Evolutionary conservation across 352 stramenopile genomes (phyloP), one percentile per base, ranked within the genome.

Genomic region (Nothophytophthora sp.): DNA sequence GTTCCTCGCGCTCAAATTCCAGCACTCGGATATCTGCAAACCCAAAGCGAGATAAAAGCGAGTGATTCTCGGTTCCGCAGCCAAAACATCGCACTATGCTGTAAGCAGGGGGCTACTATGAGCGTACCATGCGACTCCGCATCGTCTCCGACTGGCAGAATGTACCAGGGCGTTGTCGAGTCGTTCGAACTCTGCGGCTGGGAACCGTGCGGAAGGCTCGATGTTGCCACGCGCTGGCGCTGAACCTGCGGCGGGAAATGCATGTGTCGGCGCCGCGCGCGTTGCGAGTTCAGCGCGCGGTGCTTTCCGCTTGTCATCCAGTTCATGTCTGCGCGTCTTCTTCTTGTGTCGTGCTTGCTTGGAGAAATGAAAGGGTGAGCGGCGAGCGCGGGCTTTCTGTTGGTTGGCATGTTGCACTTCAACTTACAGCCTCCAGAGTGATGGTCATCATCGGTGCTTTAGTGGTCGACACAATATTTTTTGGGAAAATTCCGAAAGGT

Each of bases 291-390:
- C 47, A 86, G 45, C 42, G 76, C 73, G 15, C 73, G 76, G 54
- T 88, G 73, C 25, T 50, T 46, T n/a, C 69, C 67, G 36, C 73
- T 83, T 36, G 76, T 84, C 76, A 84, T 88, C 76, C 76, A 88
- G 59, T 88, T 88, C 76, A 88, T 88, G 23, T 25, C 6, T 41
- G 6, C 11, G n/a, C 27, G 11, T 38, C 32, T 38, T 38, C 15
- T 29, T 39, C n/a, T n/a, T n/a, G n/a, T n/a, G n/a, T n/a, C n/a
- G n/a, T n/a, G n/a, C n/a, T n/a, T n/a, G n/a, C n/a, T n/a, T n/a
- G n/a, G n/a, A n/a, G n/a, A n/a, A n/a, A n/a, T n/a, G n/a, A n/a
- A n/a, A n/a, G n/a, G n/a, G n/a, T n/a, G n/a, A n/a, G n/a, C n/a
- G n/a, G n/a, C n/a, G n/a, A n/a, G n/a, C n/a, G n/a, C n/a, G n/a